Conservation (phyloP, 2,329 filamentous ascomycete genomes). For the Aspergillus aculeatinus region DNA sequence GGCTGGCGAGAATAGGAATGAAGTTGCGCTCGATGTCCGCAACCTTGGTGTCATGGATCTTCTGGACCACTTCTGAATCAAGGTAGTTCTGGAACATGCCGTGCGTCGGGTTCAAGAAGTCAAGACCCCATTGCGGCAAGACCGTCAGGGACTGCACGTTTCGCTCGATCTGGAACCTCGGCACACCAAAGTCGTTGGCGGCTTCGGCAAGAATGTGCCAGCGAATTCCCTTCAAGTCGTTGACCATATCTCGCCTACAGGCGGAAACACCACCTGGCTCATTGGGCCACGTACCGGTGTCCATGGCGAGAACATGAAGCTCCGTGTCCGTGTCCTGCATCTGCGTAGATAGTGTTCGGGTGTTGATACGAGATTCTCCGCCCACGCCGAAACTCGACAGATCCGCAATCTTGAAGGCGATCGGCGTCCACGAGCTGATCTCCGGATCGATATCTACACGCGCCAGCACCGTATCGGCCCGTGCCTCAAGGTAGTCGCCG, state of each 20-base stretch:
- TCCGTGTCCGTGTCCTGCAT: conserved; percentile 46
- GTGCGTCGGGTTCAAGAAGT: conserved; percentile 52
- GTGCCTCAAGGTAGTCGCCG: conserved; percentile 41
- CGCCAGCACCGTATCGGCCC: conserved; percentile 52
- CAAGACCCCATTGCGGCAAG: conserved; percentile 55
- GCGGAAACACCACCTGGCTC: conserved; percentile 56
- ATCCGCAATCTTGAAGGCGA: conserved; percentile 52
- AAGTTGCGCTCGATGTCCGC: conserved; percentile 52
- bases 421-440: conserved; percentile 51
- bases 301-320: conserved; percentile 53
- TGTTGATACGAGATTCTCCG: conserved; percentile 52
- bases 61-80: conserved; percentile 49
- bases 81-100: conserved; percentile 54
- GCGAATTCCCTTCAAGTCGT: conserved; percentile 52
- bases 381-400: conserved; percentile 53
- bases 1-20: conserved; percentile 50
- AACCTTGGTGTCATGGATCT: conserved; percentile 39
- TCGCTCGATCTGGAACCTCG: conserved; percentile 54
- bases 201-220: conserved; percentile 56
- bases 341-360: conserved; percentile 34
- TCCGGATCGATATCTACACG: conserved; percentile 52
- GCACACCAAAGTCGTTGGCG: conserved; percentile 55
- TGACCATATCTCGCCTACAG: conserved; percentile 55
- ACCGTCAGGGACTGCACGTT: conserved; percentile 55
- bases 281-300: conserved; percentile 54